A percentile compares a stretch with the other conserved stretches of the same genome.
These are phyloP conservation scores for Dicorynia guianensis DNA, from an alignment of 306 rosid genomes.

Conservation along the genomic window DNA sequence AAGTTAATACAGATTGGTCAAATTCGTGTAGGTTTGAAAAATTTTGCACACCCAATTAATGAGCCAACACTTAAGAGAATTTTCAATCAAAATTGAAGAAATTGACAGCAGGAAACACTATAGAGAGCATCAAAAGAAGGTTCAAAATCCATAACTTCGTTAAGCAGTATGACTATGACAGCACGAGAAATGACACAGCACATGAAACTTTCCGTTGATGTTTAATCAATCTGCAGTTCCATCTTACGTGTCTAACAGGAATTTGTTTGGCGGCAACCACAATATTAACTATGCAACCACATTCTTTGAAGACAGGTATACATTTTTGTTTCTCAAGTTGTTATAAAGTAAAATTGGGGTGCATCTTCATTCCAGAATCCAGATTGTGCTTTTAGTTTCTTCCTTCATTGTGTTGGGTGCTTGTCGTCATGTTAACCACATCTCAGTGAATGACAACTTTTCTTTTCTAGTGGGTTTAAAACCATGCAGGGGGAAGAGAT, in stretches of 20 bases:
- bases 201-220: too few species aligned
- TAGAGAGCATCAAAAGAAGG: not conserved
- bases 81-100: not conserved
- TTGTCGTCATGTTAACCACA: not conserved
- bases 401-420: not conserved
- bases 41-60: too few species aligned
- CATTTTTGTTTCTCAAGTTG: not conserved
- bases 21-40: too few species aligned
- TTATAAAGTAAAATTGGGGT: not conserved
- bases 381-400: not conserved
- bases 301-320: too few species aligned
- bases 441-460: not conserved
- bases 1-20: too few species aligned
- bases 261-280: conserved; percentile 25
- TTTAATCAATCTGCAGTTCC: too few species aligned
- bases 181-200: not conserved
- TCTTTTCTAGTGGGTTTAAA: conserved; percentile 37
- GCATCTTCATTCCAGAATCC: not conserved
- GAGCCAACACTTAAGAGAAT: not conserved
- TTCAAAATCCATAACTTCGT: not conserved
- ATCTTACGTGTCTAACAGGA: not conserved
- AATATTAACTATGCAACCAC: conserved; percentile 1
- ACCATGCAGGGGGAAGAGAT: conserved; percentile 62
- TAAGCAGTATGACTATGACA: not conserved
- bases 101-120: not conserved